phyloP scores from a whole-genome alignment of 2,329 filamentous ascomycete species.

The Macroventuria anomochaeta region DNA sequence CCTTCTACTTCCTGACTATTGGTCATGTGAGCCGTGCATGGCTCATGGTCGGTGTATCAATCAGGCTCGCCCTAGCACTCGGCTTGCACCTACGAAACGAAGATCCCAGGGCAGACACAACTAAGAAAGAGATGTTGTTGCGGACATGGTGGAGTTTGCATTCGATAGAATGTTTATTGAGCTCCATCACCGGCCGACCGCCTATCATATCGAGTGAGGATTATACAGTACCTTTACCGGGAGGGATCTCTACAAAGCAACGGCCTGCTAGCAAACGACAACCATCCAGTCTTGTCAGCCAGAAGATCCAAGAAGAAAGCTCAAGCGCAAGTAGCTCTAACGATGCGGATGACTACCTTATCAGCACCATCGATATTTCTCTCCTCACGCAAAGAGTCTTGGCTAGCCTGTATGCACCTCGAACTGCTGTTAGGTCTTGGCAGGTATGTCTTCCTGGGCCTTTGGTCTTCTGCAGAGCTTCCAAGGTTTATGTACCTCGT shows the following conservation, averaged over 20 bases:
- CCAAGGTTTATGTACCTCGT: too few relatives aligned
- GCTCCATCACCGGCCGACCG: slow-evolving; percentile 50
- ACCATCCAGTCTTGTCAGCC: not conserved
- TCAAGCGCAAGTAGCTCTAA: not conserved
- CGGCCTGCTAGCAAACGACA: not conserved
- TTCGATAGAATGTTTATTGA: slow-evolving; percentile 47
- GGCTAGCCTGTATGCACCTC: slow-evolving; percentile 44
- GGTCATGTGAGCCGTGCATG: slow-evolving; percentile 42
- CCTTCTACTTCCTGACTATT: slow-evolving; percentile 36
- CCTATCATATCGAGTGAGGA: slow-evolving; percentile 43
- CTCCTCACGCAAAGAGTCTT: slow-evolving; percentile 45
- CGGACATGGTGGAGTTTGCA: slow-evolving; percentile 52
- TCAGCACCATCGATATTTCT: slow-evolving; percentile 32
- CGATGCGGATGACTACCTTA: slow-evolving; percentile 10
- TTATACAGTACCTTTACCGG: slow-evolving; percentile 43
- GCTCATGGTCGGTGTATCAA: slow-evolving; percentile 46
- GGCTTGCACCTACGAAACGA: slow-evolving; percentile 51
- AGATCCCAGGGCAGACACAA: slow-evolving; percentile 26
- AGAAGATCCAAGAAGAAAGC: not conserved
- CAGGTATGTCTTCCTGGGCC: slow-evolving; percentile 22
- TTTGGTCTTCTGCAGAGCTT: not conserved
- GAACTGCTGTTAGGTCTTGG: slow-evolving; percentile 45
- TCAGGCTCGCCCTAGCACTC: slow-evolving; percentile 47
- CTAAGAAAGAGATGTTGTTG: slow-evolving; percentile 43
- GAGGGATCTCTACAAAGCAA: not conserved